Conservation (phyloP, 2,329 filamentous ascomycete genomes). For the Chaetothyriales sp. region DNA sequence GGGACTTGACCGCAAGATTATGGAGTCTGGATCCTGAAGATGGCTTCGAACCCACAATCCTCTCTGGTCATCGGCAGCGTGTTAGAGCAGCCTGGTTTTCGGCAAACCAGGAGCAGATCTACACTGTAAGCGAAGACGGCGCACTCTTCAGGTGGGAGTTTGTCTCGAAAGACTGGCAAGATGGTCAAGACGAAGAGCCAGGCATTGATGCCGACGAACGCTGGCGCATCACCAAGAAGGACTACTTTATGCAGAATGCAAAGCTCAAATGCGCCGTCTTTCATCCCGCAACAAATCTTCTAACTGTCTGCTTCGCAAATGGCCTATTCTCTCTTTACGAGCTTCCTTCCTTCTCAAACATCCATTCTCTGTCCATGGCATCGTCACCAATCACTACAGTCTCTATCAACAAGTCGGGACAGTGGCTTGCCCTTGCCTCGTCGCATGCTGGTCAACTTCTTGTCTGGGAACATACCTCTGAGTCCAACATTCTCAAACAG, state of each 20-base stretch:
- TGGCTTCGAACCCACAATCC: conserved; percentile 73
- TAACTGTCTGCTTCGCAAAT: conserved; percentile 94
- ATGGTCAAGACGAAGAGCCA: conserved; percentile 43
- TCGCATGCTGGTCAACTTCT: conserved; percentile 90
- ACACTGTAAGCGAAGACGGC: conserved; percentile 94
- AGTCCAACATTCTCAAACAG: conserved; percentile 96
- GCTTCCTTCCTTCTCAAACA: conserved; percentile 86
- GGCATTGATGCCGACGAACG: conserved; percentile 50
- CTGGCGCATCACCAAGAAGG: conserved; percentile 80
- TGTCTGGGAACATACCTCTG: conserved; percentile 99
- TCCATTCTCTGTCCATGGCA: conserved; percentile 81
- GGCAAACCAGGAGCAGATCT: conserved; percentile 84
- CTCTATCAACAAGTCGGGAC: conserved; percentile 81
- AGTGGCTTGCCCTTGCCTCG: conserved; percentile 94
- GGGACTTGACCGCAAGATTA: conserved; percentile 82
- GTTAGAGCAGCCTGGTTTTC: conserved; percentile 97
- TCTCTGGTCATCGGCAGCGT: conserved; percentile 79
- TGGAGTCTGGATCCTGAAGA: conserved; percentile 85
- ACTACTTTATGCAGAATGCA: conserved; percentile 89
- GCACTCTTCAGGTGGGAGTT: conserved; percentile 92
- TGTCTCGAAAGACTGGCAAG: conserved; percentile 43
- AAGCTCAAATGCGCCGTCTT: conserved; percentile 82
- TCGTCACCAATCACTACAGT: conserved; percentile 94
- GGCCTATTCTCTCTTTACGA: conserved; percentile 90
- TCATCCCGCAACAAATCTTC: conserved; percentile 69